Conservation (phyloP, 257 asterid species). For the Nicotiana noctiflora region DNA sequence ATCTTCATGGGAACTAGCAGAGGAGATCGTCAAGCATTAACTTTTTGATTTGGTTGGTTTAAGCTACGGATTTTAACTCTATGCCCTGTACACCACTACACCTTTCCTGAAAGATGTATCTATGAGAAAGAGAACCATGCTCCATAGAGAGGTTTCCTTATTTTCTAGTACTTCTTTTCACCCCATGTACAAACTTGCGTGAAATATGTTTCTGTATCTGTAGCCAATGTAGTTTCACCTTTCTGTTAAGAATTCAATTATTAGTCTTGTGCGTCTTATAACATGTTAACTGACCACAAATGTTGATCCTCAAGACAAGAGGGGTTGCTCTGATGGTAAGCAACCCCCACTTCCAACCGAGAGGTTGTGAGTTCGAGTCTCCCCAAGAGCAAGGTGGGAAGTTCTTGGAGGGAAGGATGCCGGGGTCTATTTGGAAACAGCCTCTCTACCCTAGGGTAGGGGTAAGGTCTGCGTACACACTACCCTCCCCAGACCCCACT, state of each 20-base stretch:
- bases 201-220: too few species aligned
- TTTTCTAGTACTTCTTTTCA: neutral
- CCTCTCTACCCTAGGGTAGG: too few species aligned
- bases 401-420: too few species aligned
- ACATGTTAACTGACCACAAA: neutral
- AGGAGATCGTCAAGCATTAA: neutral
- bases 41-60: neutral
- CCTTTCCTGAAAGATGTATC: neutral
- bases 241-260: neutral
- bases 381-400: too few species aligned
- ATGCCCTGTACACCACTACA: neutral
- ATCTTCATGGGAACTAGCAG: neutral
- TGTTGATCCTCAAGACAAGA: too few species aligned
- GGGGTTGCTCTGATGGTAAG: too few species aligned
- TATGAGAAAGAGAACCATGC: neutral
- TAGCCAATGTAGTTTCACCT: neutral
- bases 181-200: neutral
- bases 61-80: neutral
- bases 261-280: neutral
- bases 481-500: too few species aligned
- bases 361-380: too few species aligned
- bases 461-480: too few species aligned
- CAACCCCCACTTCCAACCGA: too few species aligned
- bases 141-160: neutral
- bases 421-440: too few species aligned